Evolutionary conservation across 164 flowering plant species (phyloP).

Genomic region (Piper betle): DNA sequence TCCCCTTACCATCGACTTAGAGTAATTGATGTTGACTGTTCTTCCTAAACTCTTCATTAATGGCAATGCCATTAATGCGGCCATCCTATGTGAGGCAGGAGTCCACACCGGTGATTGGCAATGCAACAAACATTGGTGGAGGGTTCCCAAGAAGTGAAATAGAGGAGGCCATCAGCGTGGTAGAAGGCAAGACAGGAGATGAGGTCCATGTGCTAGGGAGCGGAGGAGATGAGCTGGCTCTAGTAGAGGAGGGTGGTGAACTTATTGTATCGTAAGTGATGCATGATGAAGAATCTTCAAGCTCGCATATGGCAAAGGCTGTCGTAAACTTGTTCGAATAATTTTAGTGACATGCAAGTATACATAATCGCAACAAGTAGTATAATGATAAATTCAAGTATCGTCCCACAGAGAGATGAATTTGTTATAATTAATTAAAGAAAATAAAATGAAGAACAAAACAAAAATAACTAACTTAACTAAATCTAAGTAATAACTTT

Average conservation of each 20-base stretch:
- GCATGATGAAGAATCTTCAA: conserved; percentile 14
- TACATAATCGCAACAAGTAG: too few relatives aligned
- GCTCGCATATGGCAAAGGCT: conserved; percentile 20
- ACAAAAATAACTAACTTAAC: too few relatives aligned
- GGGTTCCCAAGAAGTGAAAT: conserved; percentile 26
- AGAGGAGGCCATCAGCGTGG: conserved; percentile 19
- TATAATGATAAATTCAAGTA: too few relatives aligned
- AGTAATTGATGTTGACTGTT: too few relatives aligned
- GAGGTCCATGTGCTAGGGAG: conserved; percentile 20
- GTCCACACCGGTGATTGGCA: conserved; percentile 14
- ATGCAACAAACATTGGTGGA: conserved; percentile 25
- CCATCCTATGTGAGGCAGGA: conserved; percentile 27
- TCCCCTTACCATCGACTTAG: too few relatives aligned
- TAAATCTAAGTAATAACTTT: too few relatives aligned
- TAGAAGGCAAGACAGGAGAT: conserved; percentile 37
- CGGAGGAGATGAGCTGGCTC: conserved; percentile 1
- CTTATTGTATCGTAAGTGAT: conserved; percentile 7
- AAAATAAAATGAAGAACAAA: too few relatives aligned
- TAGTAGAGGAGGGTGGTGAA: conserved; percentile 9
- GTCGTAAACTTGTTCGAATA: too few relatives aligned
- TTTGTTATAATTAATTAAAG: too few relatives aligned
- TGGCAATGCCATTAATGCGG: conserved; percentile 19
- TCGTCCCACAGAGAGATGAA: too few relatives aligned
- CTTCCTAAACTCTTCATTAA: conserved; percentile 32
- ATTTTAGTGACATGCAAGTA: too few relatives aligned